Base-by-base conservation (phyloP, 129 eudicot genomes). In the Logfia minima region DNA sequence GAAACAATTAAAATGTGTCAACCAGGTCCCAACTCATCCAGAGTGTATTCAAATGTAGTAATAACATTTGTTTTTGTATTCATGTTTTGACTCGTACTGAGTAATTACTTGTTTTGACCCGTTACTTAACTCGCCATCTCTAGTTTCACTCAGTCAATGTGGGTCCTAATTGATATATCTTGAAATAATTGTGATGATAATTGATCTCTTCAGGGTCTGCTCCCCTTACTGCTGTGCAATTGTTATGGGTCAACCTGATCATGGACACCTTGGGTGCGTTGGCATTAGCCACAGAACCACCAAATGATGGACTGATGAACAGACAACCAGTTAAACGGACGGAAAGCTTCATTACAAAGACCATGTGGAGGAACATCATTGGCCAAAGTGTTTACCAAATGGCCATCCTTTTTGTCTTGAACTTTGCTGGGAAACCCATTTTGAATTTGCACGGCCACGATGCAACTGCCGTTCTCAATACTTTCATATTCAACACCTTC, bases 291-390 rank as follows among this genome's bases (percentile, higher is more conserved):
- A 71, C 63, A 13, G 75, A 71, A 71, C 75, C 75, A 17, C 75
- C 75, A 8, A 51, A 51, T 29, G 75, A 71, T 8, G 63, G 75
- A 28, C 75, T 51, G 14, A 71, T 71, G 75, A 48, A 48, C 14
- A 51, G 75, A 51, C 43, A 18, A 51, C 75, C 75, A 0, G 75
- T 71, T 7, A 71, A 71, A 26, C 63, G 75, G 19, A 67, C 72
- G 0, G 72, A 67, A 67, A 67, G 55, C 37, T 67, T 67, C 53
- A 67, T 67, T 19, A 51, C 75, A 2, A 51, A 48, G 23, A 71
- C 75, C 63, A 71, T 71, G 75, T 71, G 75, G 75, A 24, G 75
- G 62, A 71, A 71, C 31, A 71, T 71, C 62, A 51, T 71, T 51
- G 75, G 75, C 62, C 75, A 71, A 51, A 71, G 63, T 18, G 41